Conservation (phyloP, 257 asterid genomes). For the Solanum chiquidenum region DNA sequence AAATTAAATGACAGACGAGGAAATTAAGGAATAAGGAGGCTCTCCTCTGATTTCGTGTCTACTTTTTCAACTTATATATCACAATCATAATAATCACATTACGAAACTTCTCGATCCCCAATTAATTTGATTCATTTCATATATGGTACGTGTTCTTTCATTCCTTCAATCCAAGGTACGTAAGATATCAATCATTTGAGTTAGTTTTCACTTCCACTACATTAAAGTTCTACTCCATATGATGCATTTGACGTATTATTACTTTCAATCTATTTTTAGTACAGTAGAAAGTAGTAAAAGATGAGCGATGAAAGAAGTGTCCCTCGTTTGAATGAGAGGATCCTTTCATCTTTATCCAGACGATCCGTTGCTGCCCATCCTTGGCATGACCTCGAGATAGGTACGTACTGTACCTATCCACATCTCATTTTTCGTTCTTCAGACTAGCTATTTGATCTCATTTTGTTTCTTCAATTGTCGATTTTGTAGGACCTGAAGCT, state of each 20-base stretch:
- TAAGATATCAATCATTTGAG: background rate
- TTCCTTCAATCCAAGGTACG: background rate
- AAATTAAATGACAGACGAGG: background rate
- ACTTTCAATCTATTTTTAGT: background rate
- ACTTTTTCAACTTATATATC: background rate
- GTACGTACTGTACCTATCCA: slow-evolving; percentile 5
- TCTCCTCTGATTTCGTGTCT: background rate
- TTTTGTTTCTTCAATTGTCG: background rate
- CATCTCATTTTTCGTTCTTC: background rate
- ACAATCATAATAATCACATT: background rate
- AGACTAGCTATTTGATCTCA: background rate
- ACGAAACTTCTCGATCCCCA: background rate
- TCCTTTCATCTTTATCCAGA: slow-evolving; percentile 45
- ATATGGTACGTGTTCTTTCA: background rate
- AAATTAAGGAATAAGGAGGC: background rate
- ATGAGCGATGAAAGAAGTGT: background rate
- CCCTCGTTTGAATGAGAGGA: slow-evolving; percentile 43
- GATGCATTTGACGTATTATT: background rate
- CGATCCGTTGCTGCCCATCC: slow-evolving; percentile 59
- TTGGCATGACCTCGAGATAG: slow-evolving; percentile 60
- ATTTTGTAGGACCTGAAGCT: slow-evolving; percentile 6
- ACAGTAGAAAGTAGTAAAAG: background rate
- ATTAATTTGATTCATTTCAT: background rate
- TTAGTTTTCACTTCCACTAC: background rate
- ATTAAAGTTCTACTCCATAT: background rate